A percentile compares a stretch with the other conserved stretches of the same genome.
phyloP scores from a whole-genome alignment of 768 basidiomycete species.

The Dioszegia crocea region DNA sequence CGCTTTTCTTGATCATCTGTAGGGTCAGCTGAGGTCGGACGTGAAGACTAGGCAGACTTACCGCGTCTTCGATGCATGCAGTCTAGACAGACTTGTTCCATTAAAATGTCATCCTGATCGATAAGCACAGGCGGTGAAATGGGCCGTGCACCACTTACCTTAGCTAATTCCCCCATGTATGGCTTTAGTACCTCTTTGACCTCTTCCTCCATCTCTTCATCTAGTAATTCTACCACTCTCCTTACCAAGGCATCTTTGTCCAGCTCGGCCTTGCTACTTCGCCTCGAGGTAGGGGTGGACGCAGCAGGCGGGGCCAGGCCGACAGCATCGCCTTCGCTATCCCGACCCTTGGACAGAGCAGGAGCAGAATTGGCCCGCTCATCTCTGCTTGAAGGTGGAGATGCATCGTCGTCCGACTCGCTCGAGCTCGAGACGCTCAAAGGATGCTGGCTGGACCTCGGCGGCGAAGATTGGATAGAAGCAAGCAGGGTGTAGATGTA shows the following conservation, averaged over 20 bases:
- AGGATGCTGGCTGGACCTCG: constrained; percentile 36
- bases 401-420: constrained; percentile 26
- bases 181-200: constrained; percentile 71
- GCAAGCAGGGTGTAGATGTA: constrained; percentile 37
- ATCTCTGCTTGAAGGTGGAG: constrained; percentile 16
- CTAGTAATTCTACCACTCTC: constrained; percentile 66
- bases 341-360: neutral
- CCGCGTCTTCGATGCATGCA: constrained; percentile 94
- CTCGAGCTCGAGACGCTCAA: constrained; percentile 44
- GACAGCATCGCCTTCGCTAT: neutral
- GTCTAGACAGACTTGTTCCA: constrained; percentile 84
- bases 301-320: neutral
- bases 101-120: constrained; percentile 32
- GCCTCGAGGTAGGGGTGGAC: neutral
- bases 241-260: constrained; percentile 65
- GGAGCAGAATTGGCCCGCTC: constrained; percentile 17
- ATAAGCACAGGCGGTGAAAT: constrained; percentile 5
- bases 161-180: constrained; percentile 56
- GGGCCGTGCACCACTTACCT: constrained; percentile 29
- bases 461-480: constrained; percentile 18
- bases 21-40: constrained; percentile 71
- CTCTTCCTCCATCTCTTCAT: constrained; percentile 79
- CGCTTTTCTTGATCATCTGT: constrained; percentile 50
- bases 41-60: constrained; percentile 60
- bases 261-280: constrained; percentile 1